phyloP scores from a whole-genome alignment of 169 alveolate genomes.

The Babesia divergens region DNA sequence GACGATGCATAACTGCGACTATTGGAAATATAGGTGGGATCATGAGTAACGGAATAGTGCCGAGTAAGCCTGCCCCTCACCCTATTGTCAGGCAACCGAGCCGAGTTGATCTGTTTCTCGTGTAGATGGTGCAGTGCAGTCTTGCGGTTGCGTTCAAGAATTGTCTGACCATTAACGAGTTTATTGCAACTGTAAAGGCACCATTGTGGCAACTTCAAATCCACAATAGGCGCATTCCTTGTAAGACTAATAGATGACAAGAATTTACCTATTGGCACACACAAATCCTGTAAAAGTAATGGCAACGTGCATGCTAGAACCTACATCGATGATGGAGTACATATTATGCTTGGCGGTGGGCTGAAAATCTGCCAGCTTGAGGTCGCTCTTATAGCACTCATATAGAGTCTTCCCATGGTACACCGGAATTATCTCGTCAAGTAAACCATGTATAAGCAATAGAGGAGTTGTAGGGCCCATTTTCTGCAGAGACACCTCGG shows the following conservation, averaged over 20 bases:
- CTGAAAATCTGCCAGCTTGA: slow-evolving; percentile 71
- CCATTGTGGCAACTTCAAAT: slow-evolving; percentile 59
- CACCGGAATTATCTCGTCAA: slow-evolving; percentile 79
- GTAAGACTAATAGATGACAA: slow-evolving; percentile 16
- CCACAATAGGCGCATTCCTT: slow-evolving; percentile 11
- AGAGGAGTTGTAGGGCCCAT: slow-evolving; percentile 71
- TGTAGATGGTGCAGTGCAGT: not conserved
- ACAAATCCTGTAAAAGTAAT: slow-evolving; percentile 26
- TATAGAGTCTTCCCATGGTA: slow-evolving; percentile 77
- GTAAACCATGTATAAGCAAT: slow-evolving; percentile 77
- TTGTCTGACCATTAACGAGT: slow-evolving; percentile 25
- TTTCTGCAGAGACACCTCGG: slow-evolving; percentile 46
- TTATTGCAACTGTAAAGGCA: slow-evolving; percentile 42
- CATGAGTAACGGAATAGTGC: slow-evolving; percentile 4
- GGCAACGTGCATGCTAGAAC: not conserved
- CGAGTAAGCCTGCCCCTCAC: not conserved
- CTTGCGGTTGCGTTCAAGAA: slow-evolving; percentile 8
- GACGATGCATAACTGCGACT: too few relatives aligned
- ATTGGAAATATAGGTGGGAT: not conserved
- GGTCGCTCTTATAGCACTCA: slow-evolving; percentile 64
- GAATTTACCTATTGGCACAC: slow-evolving; percentile 46
- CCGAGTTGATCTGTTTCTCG: slow-evolving; percentile 10
- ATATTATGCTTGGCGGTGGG: slow-evolving; percentile 69
- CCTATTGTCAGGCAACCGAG: not conserved
- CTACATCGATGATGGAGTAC: slow-evolving; percentile 71